These are phyloP conservation scores for Mrakia hoshinonis DNA, from an alignment of 768 basidiomycete genomes.

Conservation along the genomic window DNA sequence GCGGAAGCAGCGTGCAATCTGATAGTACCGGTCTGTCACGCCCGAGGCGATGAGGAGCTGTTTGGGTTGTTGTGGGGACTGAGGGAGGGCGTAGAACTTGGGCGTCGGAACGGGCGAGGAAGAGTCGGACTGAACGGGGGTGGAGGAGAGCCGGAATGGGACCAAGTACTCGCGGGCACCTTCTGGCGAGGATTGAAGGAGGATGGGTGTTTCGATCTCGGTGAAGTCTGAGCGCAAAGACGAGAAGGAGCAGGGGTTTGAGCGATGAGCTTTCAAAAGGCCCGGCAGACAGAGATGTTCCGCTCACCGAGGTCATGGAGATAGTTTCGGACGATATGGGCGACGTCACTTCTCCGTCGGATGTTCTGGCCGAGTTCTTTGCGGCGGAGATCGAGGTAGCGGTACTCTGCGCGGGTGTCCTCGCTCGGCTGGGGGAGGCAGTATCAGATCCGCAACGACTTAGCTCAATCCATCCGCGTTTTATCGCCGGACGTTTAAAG, in stretches of 20 bases:
- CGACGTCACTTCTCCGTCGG: slow-evolving; percentile 70
- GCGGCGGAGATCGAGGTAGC: slow-evolving; percentile 81
- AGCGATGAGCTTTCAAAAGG: slow-evolving; percentile 25
- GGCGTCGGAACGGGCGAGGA: slow-evolving; percentile 18
- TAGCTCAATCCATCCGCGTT: not conserved
- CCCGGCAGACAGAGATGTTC: slow-evolving; percentile 13
- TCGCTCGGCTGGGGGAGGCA: slow-evolving; percentile 60
- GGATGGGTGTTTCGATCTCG: slow-evolving; percentile 86
- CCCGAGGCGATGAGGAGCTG: slow-evolving; percentile 87
- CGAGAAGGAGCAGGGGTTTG: slow-evolving; percentile 9
- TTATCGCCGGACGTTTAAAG: no score
- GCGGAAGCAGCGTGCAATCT: slow-evolving; percentile 87
- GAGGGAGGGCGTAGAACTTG: slow-evolving; percentile 78
- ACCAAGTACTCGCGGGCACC: slow-evolving; percentile 91
- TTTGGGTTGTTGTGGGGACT: slow-evolving; percentile 94
- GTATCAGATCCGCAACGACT: no score
- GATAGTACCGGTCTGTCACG: slow-evolving; percentile 79
- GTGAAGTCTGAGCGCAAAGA: slow-evolving; percentile 59
- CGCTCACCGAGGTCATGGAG: slow-evolving; percentile 63
- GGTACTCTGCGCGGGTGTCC: slow-evolving; percentile 71
- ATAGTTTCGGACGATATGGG: slow-evolving; percentile 61
- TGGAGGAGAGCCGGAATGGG: slow-evolving; percentile 51
- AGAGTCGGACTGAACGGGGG: slow-evolving; percentile 9
- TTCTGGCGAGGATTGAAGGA: slow-evolving; percentile 85
- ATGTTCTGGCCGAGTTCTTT: slow-evolving; percentile 65